Evolutionary conservation across 176 grass and related monocot genomes (phyloP), one percentile per base, ranked within the genome.

Genomic region (Oryza rufipogon): DNA sequence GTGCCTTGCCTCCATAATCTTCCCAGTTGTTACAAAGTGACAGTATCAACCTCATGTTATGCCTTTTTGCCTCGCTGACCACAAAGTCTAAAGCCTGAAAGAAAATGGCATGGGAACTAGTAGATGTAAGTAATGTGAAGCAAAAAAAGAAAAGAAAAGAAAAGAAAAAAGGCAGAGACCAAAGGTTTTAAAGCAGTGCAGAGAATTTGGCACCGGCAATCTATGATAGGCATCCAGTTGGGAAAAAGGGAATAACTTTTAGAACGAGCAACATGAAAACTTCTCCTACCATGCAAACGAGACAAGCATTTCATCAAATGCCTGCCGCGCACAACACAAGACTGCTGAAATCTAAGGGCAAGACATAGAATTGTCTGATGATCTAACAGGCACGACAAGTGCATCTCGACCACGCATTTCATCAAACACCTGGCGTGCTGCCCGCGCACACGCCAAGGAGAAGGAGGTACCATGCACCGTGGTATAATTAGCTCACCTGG

Each of bases 1-100:
- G 92, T n/a, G 91, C 74, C 78, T 93, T 95, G 11, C 91, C 96
- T 34, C 95, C 92, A 33, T 97, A 95, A 61, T 95, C 91, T 25
- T 83, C 48, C 91, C 95, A 98, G 79, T 91, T 86, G 11, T 90
- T 93, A 71, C 88, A 88, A 1, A 95, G 68, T 46, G 88, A 81
- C 2, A 95, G 71, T 61, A 94, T 86, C 44, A 94, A 63, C 66
- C 90, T 83, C 58, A 82, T 61, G 15, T 56, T 76, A 28, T 93
- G 79, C 46, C 74, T 91, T 74, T 80, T 91, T 41, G 92, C 95
- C 83, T 98, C 91, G 17, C 82, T 95, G 26, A 97, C 47, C 56
- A 97, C 94, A 54, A 97, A 87, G 75, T 88, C 88, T 79, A 88
- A 74, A 41, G 75, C 94, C 94, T 89, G 61, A 46, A 42, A 71